Evolutionary conservation across 169 alveolate genomes (phyloP), one percentile per base, ranked within the genome.

Genomic region (Eimeria praecox): DNA sequence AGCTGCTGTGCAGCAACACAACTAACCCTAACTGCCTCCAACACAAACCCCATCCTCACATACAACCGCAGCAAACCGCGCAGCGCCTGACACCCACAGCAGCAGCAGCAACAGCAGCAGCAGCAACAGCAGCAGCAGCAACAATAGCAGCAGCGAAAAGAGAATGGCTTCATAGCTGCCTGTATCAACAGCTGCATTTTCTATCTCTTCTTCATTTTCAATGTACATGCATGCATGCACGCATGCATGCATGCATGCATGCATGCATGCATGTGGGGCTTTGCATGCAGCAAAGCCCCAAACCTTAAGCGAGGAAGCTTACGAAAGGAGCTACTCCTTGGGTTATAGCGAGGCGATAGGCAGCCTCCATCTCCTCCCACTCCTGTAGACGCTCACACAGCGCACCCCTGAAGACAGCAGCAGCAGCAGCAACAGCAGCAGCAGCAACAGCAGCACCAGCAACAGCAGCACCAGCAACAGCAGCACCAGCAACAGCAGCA

Each of bases 61-160:
- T 69, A 69, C 82, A 69, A 44, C 82, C 82, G 82, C 82, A 69
- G 82, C 82, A 69, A 69, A 5, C 82, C 82, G 49, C 82, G 40
- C 49, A 69, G 82, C 49, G 82, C 82, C 82, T 69, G 82, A 30
- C 49, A 69, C 2, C 5, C 49, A 69, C 82, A 69, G 82, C 46
- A 33, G 82, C 82, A 69, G 82, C 40, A 69, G 46, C 40, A 24
- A 44, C 82, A 38, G 49, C 40, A 69, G 46, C 40, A 30, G 42
- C 49, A 69, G 2, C 5, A 18, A 69, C 82, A 69, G 82, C 46
- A 33, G 82, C 82, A 69, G 82, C 40, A 69, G 46, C 40, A 24
- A 44, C 82, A 38, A 27, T 14, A 69, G 46, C 40, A n/a, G n/a
- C n/a, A n/a, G n/a, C n/a, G n/a, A n/a, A n/a, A n/a, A n/a, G n/a